Evolutionary conservation across 1,284 basidiomycete genomes (phyloP).

Genomic region (Termitomyces sp.): DNA sequence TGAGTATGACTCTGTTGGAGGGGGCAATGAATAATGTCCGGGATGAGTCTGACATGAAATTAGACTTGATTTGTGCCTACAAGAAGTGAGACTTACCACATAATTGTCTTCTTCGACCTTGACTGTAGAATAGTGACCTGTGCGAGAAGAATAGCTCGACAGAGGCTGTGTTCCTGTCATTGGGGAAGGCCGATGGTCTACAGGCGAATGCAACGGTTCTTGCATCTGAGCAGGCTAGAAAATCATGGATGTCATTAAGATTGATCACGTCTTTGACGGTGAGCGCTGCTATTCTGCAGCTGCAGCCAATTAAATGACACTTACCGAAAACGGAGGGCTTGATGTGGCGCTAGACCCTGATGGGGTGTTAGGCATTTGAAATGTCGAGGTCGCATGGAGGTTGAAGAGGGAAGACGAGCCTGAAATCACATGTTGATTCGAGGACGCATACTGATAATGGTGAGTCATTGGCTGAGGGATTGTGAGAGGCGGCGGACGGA

Average conservation of each 20-base stretch:
- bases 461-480: conserved; percentile 47
- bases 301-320: conserved; percentile 42
- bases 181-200: conserved; percentile 39
- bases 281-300: conserved; percentile 21
- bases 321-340: conserved; percentile 76
- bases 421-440: conserved; percentile 28
- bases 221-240: conserved; percentile 61
- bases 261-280: too few species aligned
- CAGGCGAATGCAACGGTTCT: conserved; percentile 41
- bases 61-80: neutral
- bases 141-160: conserved; percentile 32
- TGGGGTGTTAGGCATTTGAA: conserved; percentile 63
- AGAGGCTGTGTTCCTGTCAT: conserved; percentile 33
- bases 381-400: conserved; percentile 43
- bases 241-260: conserved; percentile 38
- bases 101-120: conserved; percentile 68
- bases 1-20: conserved; percentile 32
- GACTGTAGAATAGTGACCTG: conserved; percentile 42
- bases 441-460: conserved; percentile 32
- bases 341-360: conserved; percentile 69
- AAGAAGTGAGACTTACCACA: conserved; percentile 35
- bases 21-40: conserved; percentile 35
- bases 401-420: conserved; percentile 42
- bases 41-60: conserved; percentile 27
- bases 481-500: conserved; percentile 57